Evolutionary conservation across 2,329 filamentous ascomycete genomes (phyloP).

Genomic region (Ceratocystis cubensis): DNA sequence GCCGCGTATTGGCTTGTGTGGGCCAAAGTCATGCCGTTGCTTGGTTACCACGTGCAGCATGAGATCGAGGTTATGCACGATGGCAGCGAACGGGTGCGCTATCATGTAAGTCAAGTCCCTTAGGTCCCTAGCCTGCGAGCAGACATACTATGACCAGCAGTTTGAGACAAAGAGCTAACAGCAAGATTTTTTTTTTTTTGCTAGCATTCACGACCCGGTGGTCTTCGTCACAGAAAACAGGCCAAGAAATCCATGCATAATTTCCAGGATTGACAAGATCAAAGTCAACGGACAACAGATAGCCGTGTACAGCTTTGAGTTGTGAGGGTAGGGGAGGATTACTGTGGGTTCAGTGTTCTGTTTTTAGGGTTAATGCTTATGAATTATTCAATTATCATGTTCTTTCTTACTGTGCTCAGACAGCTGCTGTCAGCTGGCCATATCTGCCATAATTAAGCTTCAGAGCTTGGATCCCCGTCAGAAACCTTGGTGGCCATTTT

Average conservation of each 20-base stretch:
- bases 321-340: not conserved
- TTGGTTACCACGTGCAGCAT: constrained; percentile 17
- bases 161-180: not conserved
- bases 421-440: not conserved
- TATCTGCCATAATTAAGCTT: constrained; percentile 4
- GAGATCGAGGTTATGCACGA: constrained; percentile 12
- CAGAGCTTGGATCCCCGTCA: constrained; percentile 1
- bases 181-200: not conserved
- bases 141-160: too few species aligned
- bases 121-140: too few species aligned
- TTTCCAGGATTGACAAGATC: not conserved
- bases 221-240: not conserved
- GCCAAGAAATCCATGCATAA: not conserved
- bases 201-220: constrained; percentile 13
- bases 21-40: constrained; percentile 37
- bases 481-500: not conserved
- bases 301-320: not conserved
- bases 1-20: constrained; percentile 41
- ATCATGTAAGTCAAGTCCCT: constrained; percentile 12
- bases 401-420: fast-evolving
- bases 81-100: constrained; percentile 17
- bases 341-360: not conserved
- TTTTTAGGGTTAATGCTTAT: not conserved
- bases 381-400: too few species aligned
- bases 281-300: too few species aligned